These are phyloP conservation scores for Fusarium sublunatum DNA, from an alignment of 2,329 filamentous ascomycete species.

Conservation along the genomic window DNA sequence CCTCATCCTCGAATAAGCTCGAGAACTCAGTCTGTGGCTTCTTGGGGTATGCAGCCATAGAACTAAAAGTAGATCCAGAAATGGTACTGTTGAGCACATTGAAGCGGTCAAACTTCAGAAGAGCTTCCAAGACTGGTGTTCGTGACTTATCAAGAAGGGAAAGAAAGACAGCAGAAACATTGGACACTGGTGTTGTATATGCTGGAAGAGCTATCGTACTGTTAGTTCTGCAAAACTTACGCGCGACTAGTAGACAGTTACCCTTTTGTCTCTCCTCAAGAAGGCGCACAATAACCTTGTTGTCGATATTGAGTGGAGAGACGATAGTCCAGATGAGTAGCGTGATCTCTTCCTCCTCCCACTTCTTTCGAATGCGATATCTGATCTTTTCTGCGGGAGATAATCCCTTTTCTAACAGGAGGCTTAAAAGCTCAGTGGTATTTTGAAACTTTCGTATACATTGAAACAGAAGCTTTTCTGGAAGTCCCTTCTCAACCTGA, in stretches of 20 bases:
- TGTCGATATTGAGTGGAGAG: not conserved
- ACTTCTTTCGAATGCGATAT: not conserved
- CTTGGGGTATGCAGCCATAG: conserved; percentile 3
- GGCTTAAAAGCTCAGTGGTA: not conserved
- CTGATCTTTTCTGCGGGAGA: conserved; percentile 1
- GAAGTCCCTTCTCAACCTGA: not conserved
- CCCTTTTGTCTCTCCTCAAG: not conserved
- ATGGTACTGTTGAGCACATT: conserved; percentile 2
- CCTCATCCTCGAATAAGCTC: conserved; percentile 21
- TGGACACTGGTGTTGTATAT: not conserved
- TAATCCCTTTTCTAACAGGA: not conserved
- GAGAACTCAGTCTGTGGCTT: conserved; percentile 15
- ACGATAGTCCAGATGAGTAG: conserved; percentile 15
- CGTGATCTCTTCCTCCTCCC: conserved; percentile 1
- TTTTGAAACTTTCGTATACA: conserved; percentile 18
- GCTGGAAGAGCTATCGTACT: not conserved
- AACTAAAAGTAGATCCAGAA: conserved; percentile 21
- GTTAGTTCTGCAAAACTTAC: not conserved
- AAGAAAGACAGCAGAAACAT: conserved; percentile 14
- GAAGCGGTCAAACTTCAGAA: not conserved
- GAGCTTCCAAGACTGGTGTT: conserved; percentile 1
- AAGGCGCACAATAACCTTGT: conserved; percentile 2
- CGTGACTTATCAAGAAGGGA: conserved; percentile 9
- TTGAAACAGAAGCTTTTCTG: conserved; percentile 9
- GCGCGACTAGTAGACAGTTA: rapidly evolving